Conservation (phyloP, 495 filamentous ascomycete species). For the Neurospora pannonica region DNA sequence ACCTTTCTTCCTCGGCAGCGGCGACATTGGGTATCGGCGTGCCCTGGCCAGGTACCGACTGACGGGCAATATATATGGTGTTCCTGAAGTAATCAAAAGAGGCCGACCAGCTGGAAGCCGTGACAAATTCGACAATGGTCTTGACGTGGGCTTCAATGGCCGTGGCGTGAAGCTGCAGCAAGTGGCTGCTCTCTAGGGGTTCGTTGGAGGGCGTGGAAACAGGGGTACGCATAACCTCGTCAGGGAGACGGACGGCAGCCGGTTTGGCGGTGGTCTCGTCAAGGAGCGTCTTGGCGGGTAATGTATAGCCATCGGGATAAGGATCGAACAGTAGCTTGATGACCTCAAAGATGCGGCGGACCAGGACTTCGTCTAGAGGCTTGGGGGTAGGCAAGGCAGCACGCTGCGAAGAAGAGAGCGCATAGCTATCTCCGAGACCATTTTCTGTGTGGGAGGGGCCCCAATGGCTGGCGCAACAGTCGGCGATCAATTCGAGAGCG, state of each 20-base stretch:
- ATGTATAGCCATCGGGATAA: constrained; percentile 37
- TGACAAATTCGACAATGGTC: constrained; percentile 48
- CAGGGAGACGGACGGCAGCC: constrained; percentile 18
- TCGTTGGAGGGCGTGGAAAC: constrained; percentile 32
- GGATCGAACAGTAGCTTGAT: constrained; percentile 36
- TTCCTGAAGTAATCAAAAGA: constrained; percentile 45
- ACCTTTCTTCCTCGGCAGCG: constrained; percentile 42
- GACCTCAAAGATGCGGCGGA: constrained; percentile 32
- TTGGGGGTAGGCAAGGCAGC: constrained; percentile 18
- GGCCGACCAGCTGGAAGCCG: constrained; percentile 48
- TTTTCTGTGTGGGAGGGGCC: constrained; percentile 6
- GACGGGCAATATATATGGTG: constrained; percentile 39
- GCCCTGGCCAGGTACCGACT: constrained; percentile 30
- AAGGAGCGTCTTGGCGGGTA: constrained; percentile 36
- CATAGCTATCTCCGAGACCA: neutral
- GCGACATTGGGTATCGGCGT: constrained; percentile 25
- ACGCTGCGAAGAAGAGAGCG: constrained; percentile 15
- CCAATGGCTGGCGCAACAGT: constrained; percentile 54
- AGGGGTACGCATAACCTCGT: constrained; percentile 27
- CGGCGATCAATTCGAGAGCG: constrained; percentile 49
- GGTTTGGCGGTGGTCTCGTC: constrained; percentile 29
- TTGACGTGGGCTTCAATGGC: constrained; percentile 41
- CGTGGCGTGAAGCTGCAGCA: constrained; percentile 19
- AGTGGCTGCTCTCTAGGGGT: constrained; percentile 24
- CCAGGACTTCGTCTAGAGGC: constrained; percentile 28